Evolutionary conservation across 202 grass and related monocot genomes (phyloP).

Genomic region (Zizania palustris): DNA sequence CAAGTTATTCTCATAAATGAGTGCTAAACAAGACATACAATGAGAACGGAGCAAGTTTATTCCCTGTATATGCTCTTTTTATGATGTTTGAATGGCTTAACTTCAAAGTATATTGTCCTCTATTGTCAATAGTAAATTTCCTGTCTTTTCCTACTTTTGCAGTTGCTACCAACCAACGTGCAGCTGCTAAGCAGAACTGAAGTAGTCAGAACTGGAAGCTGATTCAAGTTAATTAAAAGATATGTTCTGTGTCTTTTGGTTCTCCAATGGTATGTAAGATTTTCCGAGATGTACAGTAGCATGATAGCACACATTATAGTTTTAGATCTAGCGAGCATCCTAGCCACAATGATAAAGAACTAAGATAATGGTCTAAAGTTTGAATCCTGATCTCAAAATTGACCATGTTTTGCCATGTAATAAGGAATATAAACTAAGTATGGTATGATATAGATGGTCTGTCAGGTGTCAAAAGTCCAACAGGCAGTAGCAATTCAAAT

Average conservation of each 20-base stretch:
- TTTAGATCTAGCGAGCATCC: constrained; percentile 1
- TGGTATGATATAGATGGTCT: constrained; percentile 9
- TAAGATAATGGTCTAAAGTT: constrained; percentile 1
- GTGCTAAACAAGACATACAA: constrained; percentile 30
- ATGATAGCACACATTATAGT: constrained; percentile 12
- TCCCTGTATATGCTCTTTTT: constrained; percentile 12
- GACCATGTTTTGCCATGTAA: constrained; percentile 4
- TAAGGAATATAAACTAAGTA: background rate
- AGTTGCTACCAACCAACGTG: constrained; percentile 23
- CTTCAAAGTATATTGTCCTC: constrained; percentile 11
- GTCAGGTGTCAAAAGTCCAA: background rate
- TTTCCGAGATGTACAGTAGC: constrained; percentile 15
- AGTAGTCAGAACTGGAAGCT: constrained; percentile 28
- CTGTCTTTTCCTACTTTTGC: constrained; percentile 8
- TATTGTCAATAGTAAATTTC: constrained; percentile 2
- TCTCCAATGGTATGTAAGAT: constrained; percentile 22
- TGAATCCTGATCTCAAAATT: constrained; percentile 28
- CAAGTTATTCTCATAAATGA: constrained; percentile 48
- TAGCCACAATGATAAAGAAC: constrained; percentile 9
- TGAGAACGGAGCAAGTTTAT: constrained; percentile 36
- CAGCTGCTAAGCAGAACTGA: background rate
- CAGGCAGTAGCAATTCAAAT: background rate
- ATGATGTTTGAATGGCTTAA: constrained; percentile 18
- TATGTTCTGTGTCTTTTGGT: constrained; percentile 17
- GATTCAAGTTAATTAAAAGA: constrained; percentile 19